Conservation (phyloP, 2,329 filamentous ascomycete species). For the Cephalotrichum gorgonifer region DNA sequence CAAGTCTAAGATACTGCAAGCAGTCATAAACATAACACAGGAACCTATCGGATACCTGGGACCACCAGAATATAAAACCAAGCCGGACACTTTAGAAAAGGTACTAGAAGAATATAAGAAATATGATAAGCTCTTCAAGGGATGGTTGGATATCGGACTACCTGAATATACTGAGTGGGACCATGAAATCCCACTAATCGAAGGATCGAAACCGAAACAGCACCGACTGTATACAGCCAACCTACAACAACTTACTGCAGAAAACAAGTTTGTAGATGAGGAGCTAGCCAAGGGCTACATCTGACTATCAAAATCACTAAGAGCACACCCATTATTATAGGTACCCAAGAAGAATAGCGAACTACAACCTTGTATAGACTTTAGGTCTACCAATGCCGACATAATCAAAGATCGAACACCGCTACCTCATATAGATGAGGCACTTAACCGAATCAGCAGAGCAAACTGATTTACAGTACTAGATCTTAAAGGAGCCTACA, state of each 20-base stretch:
- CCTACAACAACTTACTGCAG: neutral
- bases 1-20: neutral
- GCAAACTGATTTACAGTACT: slow-evolving; percentile 6
- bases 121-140: neutral
- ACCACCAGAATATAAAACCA: neutral
- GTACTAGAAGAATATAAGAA: neutral
- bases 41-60: neutral
- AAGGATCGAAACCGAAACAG: neutral
- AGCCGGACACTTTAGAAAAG: neutral
- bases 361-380: neutral
- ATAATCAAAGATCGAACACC: slow-evolving; percentile 6
- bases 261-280: neutral
- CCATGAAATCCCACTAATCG: neutral
- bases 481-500: slow-evolving; percentile 6
- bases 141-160: neutral
- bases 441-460: slow-evolving; percentile 8
- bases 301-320: neutral
- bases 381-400: slow-evolving; percentile 1
- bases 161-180: neutral
- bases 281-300: neutral
- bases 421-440: slow-evolving; percentile 5
- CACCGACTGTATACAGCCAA: neutral
- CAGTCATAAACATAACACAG: neutral
- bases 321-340: neutral
- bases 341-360: neutral